Evolutionary conservation across 2,329 filamentous ascomycete species (phyloP).

Genomic region (Madurella mycetomatis): DNA sequence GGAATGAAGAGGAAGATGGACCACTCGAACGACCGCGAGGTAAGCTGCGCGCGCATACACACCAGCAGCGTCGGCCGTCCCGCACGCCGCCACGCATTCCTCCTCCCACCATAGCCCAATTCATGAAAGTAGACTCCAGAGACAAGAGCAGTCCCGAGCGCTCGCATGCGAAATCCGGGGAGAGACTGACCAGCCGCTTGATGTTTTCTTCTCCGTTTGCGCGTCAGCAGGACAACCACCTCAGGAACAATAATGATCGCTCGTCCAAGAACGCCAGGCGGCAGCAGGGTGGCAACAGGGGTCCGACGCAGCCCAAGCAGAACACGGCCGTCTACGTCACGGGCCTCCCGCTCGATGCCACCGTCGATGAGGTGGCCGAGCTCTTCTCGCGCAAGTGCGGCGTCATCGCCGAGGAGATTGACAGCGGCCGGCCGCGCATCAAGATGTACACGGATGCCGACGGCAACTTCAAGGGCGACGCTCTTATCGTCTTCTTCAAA

Average conservation of each 20-base stretch:
- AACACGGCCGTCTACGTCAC: constrained; percentile 94
- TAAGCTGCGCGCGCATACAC: constrained; percentile 35
- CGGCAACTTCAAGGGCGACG: constrained; percentile 89
- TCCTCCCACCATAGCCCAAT: constrained; percentile 14
- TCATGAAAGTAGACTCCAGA: constrained; percentile 12
- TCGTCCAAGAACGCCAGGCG: constrained; percentile 41
- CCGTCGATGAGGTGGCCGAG: constrained; percentile 73
- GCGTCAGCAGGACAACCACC: constrained; percentile 29
- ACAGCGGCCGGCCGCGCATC: constrained; percentile 80
- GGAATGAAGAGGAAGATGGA: constrained; percentile 43
- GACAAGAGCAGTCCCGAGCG: constrained; percentile 12
- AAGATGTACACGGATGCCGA: constrained; percentile 83
- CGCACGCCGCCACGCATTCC: constrained; percentile 14
- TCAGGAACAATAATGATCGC: constrained; percentile 32
- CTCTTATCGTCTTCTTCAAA: constrained; percentile 89
- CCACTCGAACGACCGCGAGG: constrained; percentile 37
- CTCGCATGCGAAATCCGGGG: constrained; percentile 16
- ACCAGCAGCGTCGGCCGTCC: constrained; percentile 18
- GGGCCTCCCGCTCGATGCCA: constrained; percentile 74
- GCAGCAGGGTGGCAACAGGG: constrained; percentile 23
- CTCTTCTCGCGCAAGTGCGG: constrained; percentile 81
- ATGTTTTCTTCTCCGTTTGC: constrained; percentile 20
- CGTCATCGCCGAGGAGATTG: constrained; percentile 90
- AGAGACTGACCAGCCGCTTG: constrained; percentile 27
- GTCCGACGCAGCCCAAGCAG: constrained; percentile 51